A percentile compares a stretch with the other conserved stretches of the same genome.
Evolutionary conservation across 1,139 yeast genomes (phyloP).

Genomic region (Barnettozyma hawaiiensis): DNA sequence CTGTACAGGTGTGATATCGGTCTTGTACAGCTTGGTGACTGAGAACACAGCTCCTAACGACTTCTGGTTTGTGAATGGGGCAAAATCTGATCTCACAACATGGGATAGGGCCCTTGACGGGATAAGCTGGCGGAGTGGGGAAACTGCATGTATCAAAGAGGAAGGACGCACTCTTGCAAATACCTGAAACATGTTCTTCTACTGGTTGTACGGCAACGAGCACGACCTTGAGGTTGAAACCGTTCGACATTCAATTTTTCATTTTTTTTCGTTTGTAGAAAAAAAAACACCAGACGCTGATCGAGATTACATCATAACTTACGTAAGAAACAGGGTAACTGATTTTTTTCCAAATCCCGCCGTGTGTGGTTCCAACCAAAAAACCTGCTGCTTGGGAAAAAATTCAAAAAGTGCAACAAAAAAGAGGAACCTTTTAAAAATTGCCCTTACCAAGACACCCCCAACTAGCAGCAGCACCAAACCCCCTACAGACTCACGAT

Average conservation of each 20-base stretch:
- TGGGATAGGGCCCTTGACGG: conserved; percentile 5
- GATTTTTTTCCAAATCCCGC: background rate
- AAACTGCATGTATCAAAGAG: background rate
- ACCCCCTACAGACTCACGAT: too few relatives aligned
- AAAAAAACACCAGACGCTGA: too few relatives aligned
- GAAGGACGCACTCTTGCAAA: conserved; percentile 4
- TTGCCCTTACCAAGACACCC: background rate
- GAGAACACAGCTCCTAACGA: conserved; percentile 6
- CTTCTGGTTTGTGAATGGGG: conserved; percentile 2
- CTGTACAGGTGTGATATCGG: conserved; percentile 12
- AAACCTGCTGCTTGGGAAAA: too few relatives aligned
- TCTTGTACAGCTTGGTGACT: conserved; percentile 6
- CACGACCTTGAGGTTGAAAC: background rate
- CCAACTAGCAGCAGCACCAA: too few relatives aligned
- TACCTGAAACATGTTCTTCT: conserved; percentile 1
- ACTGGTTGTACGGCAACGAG: background rate
- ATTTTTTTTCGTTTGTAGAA: too few relatives aligned
- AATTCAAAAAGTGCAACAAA: background rate
- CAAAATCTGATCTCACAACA: conserved; percentile 7
- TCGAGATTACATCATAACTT: background rate
- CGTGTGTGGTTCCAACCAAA: background rate
- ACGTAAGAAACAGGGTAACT: background rate
- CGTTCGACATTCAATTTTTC: conserved; percentile 1
- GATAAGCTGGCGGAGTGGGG: background rate
- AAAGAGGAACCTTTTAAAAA: background rate